Evolutionary conservation across 495 filamentous ascomycete species (phyloP), one percentile per base, ranked within the genome.

Genomic region (Lasiosphaeria miniovina): DNA sequence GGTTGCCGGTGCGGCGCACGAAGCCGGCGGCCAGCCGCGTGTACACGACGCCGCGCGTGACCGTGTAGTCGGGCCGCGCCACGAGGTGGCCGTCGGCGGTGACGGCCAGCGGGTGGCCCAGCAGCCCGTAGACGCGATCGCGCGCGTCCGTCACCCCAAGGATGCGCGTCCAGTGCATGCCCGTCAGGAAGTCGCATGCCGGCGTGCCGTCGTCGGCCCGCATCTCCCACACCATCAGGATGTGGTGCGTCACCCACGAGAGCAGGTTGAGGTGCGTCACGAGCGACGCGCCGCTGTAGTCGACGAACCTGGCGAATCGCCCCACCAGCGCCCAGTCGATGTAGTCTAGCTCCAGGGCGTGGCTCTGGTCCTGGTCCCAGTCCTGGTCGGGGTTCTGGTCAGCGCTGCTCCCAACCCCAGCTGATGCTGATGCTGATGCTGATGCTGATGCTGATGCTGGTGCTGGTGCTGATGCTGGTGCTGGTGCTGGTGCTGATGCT

Each of bases 161-260:
- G 36, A 64, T 61, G 33, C 62, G 62, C 35, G 43, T 43, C 62
- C 62, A 64, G 58, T 64, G 62, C 62, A 64, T 58, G 8, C 48
- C 49, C 17, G 62, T 64, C 9, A 64, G 54, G 36, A 64, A 64
- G 31, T 61, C 62, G 41, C 58, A 64, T 9, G 12, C 49, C 4
- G 62, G 58, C 11, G 54, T 54, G 49, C 62, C 62, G 49, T 61
- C 54, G 6, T 48, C 58, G 24, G 24, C 24, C 6, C 50, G 36
- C 7, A 11, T 49, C 31, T 60, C 58, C 62, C 62, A 64, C 9
- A 64, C 62, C 62, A 64, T 57, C 49, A 53, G 36, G 38, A 61
- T 54, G 31, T 64, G 62, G 58, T 60, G 58, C 32, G 58, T 43
- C 4, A 64, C 54, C 50, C 54, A 64, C n/a, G 58, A 64, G 12